Evolutionary conservation across 345 rosid genomes (phyloP), one percentile per base, ranked within the genome.

Genomic region (Brassica nigra): DNA sequence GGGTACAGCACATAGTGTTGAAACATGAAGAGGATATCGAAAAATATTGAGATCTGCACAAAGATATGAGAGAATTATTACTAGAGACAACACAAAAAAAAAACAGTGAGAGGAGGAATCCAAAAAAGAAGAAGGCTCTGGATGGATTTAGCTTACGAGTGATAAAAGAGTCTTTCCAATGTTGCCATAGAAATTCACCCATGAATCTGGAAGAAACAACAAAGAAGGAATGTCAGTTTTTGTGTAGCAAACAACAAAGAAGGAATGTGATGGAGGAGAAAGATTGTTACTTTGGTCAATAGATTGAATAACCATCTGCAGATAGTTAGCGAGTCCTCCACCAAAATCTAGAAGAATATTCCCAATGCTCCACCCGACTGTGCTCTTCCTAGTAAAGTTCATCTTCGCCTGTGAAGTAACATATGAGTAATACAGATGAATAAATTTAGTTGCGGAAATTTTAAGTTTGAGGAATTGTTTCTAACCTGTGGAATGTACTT

Each of bases 171-270:
- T 89, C 87, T 95, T 95, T 84, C 99, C 98, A 28, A 92, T 81
- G 82, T 95, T 95, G 62, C 99, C 99, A 73, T 91, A 90, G 80
- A 95, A 92, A 88, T 95, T 95, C 78, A 90, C 92, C 98, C 94
- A 95, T 31, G 99, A 91, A 92, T 89, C 99, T 95, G 83, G 7
- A 76, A 62, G 33, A 71, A 16, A 14, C 11, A 3, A 10, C 0
- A 10, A n/a, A 70, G 11, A 18, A 29, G 28, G 16, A 30, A 29
- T 0, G 12, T 65, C 2, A 71, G 37, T 58, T 6, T 69, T 4
- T 28, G 36, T 71, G 71, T 49, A 79, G 42, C 55, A 75, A 69
- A 16, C 39, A 28, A 18, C n/a, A n/a, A n/a, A n/a, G n/a, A n/a
- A n/a, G 14, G 27, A 54, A 58, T 58, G 62, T 68, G 31, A 72